These are phyloP conservation scores for Colletotrichum shisoi DNA, from an alignment of 2,329 filamentous ascomycete species.

Conservation along the genomic window DNA sequence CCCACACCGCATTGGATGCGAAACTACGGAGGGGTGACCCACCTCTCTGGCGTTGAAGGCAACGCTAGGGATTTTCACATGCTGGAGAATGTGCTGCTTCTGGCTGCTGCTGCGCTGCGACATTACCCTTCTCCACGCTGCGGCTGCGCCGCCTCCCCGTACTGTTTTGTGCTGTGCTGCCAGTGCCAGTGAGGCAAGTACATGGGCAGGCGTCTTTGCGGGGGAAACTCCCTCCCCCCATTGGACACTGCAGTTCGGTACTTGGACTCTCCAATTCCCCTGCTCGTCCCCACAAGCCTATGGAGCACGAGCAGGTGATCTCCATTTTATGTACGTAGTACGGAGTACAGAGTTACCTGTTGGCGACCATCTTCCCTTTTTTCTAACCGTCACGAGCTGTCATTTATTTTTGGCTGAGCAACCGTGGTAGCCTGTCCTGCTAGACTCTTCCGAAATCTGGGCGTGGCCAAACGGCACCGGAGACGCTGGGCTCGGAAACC, in stretches of 20 bases:
- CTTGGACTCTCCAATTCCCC: conserved; percentile 3
- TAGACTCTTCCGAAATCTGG: not conserved
- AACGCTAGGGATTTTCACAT: conserved; percentile 32
- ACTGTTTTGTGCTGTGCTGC: conserved; percentile 1
- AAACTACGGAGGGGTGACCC: conserved; percentile 21
- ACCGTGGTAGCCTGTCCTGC: not conserved
- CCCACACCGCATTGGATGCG: conserved; percentile 35
- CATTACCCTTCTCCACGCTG: conserved; percentile 15
- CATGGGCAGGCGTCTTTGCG: conserved; percentile 8
- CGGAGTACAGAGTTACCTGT: too few species aligned
- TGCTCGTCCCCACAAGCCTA: conserved; percentile 24
- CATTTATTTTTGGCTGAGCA: conserved; percentile 2
- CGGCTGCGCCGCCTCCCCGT: conserved; percentile 28
- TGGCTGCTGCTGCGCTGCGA: conserved; percentile 19
- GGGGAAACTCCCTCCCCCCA: conserved; percentile 19
- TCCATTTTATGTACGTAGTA: not conserved
- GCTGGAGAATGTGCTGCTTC: conserved; percentile 17
- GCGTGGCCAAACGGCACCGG: not conserved
- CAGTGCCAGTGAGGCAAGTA: not conserved
- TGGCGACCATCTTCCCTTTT: not conserved
- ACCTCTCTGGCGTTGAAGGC: not conserved
- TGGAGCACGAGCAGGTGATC: conserved; percentile 19
- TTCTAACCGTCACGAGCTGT: conserved; percentile 4
- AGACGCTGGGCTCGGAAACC: not conserved
- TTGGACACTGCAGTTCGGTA: conserved; percentile 8